Evolutionary conservation across 2,329 filamentous ascomycete species (phyloP), one percentile per base, ranked within the genome.

Genomic region (Elsinoe ampelina): DNA sequence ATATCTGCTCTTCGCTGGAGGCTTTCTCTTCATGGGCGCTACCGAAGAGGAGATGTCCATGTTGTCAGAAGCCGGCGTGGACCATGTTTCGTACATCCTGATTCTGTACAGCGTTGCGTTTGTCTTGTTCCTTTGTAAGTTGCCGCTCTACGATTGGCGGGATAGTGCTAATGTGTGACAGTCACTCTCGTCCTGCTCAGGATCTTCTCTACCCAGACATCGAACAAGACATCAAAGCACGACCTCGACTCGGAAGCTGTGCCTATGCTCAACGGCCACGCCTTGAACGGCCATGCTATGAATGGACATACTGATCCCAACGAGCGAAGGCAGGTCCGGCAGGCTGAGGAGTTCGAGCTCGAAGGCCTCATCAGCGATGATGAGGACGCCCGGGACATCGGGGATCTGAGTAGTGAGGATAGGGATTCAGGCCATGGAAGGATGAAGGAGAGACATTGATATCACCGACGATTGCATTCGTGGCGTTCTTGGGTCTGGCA

Each of bases 21-120:
- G 93, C 1, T 95, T 97, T 73, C 79, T 98, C 39, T 98, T 98
- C 75, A 95, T 97, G 90, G 87, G 89, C 32, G 92, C 93, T 13
- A 97, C 90, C 0, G 93, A 97, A 70, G 91, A 98, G 73, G 93
- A 97, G 72, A 95, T 97, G 88, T 67, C 77, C 19, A 76, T 96
- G 1, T 77, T 97, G 4, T 79, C 82, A 39, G 76, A 81, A 38
- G 86, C 87, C 0, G 79, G 84, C 58, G 84, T 97, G 65, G 90
- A 90, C 22, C 89, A 95, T 66, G 88, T 97, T 41, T 86, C 91
- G 4, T 98, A 97, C 70, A 83, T 97, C 39, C 79, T 98, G 22
- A 91, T 97, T 55, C 75, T 96, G 8, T 97, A 87, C 77, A 95
- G 89, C 65, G 77, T 96, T 54, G 86, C 92, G 20, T 96, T 95